phyloP scores from a whole-genome alignment of 805 yeast genomes.

The Pichia californica region DNA sequence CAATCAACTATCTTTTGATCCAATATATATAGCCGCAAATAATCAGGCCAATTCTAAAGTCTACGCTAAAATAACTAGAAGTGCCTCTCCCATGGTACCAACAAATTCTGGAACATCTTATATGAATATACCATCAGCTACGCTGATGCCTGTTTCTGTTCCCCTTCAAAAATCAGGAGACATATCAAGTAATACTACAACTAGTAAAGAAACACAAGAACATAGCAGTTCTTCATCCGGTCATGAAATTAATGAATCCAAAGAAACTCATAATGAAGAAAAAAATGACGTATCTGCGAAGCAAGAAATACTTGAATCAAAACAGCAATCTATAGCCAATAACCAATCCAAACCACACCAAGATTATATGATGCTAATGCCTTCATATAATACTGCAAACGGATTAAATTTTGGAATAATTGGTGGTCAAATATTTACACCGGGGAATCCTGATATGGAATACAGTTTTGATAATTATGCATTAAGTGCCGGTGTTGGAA shows the following conservation, averaged over 20 bases:
- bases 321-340: background rate
- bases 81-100: background rate
- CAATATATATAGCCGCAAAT: background rate
- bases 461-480: constrained; percentile 4
- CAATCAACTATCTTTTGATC: background rate
- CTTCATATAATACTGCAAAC: constrained; percentile 1
- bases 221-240: background rate
- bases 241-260: no score
- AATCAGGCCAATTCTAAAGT: background rate
- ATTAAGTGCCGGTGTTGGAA: constrained; percentile 1
- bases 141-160: background rate
- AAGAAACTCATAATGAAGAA: background rate
- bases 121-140: background rate
- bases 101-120: background rate
- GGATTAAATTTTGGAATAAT: constrained; percentile 5
- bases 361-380: constrained; percentile 10
- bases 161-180: background rate
- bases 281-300: no score
- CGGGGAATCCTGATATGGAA: constrained; percentile 5
- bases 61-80: background rate
- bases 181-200: background rate
- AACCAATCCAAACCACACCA: background rate
- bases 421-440: constrained; percentile 11
- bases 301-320: no score
- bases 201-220: background rate